Evolutionary conservation across 2,329 filamentous ascomycete genomes (phyloP).

Genomic region (Hawksworthiomyces lignivorus): DNA sequence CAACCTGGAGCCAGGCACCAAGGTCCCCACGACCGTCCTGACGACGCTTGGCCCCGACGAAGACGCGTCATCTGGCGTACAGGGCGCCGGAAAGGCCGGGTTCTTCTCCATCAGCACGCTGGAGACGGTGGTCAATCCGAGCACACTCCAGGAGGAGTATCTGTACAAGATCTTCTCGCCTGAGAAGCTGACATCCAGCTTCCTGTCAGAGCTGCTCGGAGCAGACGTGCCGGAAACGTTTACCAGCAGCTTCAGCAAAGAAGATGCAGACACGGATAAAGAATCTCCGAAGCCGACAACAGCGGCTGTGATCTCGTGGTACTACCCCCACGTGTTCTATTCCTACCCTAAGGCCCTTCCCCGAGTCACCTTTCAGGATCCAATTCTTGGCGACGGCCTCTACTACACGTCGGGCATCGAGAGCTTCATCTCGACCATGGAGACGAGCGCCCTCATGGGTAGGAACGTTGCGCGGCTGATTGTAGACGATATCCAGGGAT

Average conservation of each 20-base stretch:
- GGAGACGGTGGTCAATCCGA: slow-evolving; percentile 53
- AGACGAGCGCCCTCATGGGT: slow-evolving; percentile 88
- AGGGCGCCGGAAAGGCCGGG: slow-evolving; percentile 61
- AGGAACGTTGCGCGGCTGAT: slow-evolving; percentile 72
- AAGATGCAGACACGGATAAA: slow-evolving; percentile 20
- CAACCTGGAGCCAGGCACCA: slow-evolving; percentile 47
- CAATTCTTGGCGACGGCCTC: slow-evolving; percentile 56
- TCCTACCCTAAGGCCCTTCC: slow-evolving; percentile 83
- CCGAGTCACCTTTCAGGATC: slow-evolving; percentile 78
- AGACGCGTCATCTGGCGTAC: slow-evolving; percentile 36
- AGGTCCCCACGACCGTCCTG: slow-evolving; percentile 66
- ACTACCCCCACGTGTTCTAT: slow-evolving; percentile 68
- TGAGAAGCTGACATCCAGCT: slow-evolving; percentile 40
- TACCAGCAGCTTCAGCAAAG: slow-evolving; percentile 25
- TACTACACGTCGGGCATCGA: slow-evolving; percentile 76
- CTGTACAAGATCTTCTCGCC: slow-evolving; percentile 62
- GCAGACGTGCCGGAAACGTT: slow-evolving; percentile 37
- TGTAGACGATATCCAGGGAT: slow-evolving; percentile 41
- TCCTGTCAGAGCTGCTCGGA: slow-evolving; percentile 46
- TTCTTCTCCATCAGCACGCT: slow-evolving; percentile 86
- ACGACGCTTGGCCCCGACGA: slow-evolving; percentile 67
- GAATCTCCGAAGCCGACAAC: slow-evolving; percentile 27
- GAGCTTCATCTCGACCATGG: slow-evolving; percentile 95
- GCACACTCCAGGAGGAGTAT: slow-evolving; percentile 44
- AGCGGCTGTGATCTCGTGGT: slow-evolving; percentile 61